Conservation (phyloP, 306 rosid genomes). For the Rosa persica region DNA sequence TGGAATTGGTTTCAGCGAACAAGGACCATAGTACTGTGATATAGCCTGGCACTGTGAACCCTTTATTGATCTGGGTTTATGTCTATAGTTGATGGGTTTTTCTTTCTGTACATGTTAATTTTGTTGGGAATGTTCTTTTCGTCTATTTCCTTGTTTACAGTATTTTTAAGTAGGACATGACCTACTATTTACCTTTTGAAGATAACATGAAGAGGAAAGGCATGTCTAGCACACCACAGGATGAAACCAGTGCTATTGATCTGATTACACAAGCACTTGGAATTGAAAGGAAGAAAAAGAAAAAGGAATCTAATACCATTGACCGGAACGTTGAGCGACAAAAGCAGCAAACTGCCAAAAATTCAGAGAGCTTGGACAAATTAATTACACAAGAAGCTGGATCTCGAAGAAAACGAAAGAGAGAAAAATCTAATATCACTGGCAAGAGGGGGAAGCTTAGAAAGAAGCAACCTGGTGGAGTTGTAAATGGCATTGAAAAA, state of each 20-base stretch:
- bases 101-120: neutral
- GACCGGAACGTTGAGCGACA: neutral
- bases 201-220: neutral
- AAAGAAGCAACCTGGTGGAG: neutral
- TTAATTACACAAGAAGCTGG: neutral
- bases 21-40: neutral
- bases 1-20: neutral
- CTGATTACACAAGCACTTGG: neutral
- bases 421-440: neutral
- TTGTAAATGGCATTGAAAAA: neutral
- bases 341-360: neutral
- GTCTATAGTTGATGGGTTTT: neutral
- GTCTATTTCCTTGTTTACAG: neutral
- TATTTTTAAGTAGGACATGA: neutral
- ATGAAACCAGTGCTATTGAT: neutral
- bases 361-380: neutral
- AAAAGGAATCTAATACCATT: neutral
- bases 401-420: constrained; percentile 1
- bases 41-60: neutral
- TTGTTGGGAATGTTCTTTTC: neutral
- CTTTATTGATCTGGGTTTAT: neutral
- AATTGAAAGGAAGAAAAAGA: constrained; percentile 1
- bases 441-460: constrained; percentile 3
- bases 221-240: neutral
- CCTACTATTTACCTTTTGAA: neutral